Base-by-base conservation (phyloP, 805 yeast genomes). In the Suhomyces sp. region DNA sequence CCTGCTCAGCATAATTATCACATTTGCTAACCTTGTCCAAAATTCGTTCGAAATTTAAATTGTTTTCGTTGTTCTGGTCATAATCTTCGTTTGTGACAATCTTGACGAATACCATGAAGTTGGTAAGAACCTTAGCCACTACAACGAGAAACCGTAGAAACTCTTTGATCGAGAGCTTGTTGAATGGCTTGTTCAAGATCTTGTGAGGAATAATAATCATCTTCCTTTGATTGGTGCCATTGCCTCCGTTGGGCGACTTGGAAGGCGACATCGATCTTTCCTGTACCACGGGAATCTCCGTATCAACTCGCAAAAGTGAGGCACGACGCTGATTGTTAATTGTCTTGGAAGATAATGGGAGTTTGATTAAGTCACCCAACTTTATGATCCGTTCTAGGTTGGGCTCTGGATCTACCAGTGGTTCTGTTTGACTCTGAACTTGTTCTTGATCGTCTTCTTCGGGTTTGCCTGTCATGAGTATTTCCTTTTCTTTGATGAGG, bases 161-260 rank as follows among this genome's bases (percentile, higher is more conserved):
- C 40, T 68, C 73, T 35, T 56, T 56, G 12, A 63, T 51, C 17
- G 63, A 48, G 19, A 68, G 49, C 35, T 60, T 60, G 21, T 59
- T 50, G 40, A 68, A 62, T 9, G 72, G 72, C 33, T 65, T 63
- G 39, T 54, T 59, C 28, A 68, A 51, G n/a, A 68, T 63, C 39
- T 58, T 58, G 39, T 68, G 72, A 1, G 74, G 72, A 5, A 67
- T 58, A 6, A 68, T 55, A 7, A 65, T 57, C 17, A 62, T 44
- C 38, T 51, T 56, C 36, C 57, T 56, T 6, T 14, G 14, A 10
- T 17, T 12, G 15, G n/a, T 17, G 5, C 21, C 21, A 5, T 4
- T 7, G 6, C 18, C 18, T 6, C 39, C 43, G 7, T 11, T 24
- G 14, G 28, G 23, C 4, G 31, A 6, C 20, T 25, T 15, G 3